These are phyloP conservation scores for Tolypocladium pustulatum DNA, from an alignment of 2,329 filamentous ascomycete genomes.

Conservation along the genomic window DNA sequence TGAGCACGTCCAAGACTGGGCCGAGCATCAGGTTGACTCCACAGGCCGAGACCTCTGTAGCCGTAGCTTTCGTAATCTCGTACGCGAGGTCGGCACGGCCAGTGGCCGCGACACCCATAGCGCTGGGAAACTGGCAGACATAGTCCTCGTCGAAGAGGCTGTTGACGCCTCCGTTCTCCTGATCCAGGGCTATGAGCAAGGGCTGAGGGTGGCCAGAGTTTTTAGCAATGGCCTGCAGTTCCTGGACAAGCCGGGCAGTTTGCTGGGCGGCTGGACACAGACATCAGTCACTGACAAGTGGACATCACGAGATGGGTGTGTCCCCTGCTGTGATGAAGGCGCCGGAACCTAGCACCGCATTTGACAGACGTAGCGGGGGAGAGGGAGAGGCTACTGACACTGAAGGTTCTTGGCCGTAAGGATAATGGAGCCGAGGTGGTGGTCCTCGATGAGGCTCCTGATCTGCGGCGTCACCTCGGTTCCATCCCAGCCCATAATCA, in stretches of 20 bases:
- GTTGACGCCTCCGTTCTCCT: constrained; percentile 97
- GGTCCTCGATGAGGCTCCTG: constrained; percentile 66
- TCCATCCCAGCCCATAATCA: constrained; percentile 81
- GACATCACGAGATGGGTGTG: not conserved
- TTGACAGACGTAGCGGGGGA: not conserved
- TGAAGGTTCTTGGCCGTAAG: constrained; percentile 78
- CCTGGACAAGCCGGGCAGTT: constrained; percentile 76
- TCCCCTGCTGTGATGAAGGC: not conserved
- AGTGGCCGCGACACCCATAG: constrained; percentile 93
- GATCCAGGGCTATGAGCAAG: constrained; percentile 81
- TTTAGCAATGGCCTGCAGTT: constrained; percentile 85
- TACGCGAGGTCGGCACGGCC: constrained; percentile 78
- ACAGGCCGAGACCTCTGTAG: constrained; percentile 82
- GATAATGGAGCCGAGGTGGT: constrained; percentile 81
- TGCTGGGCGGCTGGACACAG: constrained; percentile 68
- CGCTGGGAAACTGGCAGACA: constrained; percentile 91
- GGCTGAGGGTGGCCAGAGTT: constrained; percentile 84
- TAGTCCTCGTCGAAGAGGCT: constrained; percentile 93
- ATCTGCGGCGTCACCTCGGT: constrained; percentile 77
- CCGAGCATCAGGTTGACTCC: constrained; percentile 95
- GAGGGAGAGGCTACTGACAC: constrained; percentile 40
- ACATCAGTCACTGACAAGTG: constrained; percentile 8
- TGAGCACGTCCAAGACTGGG: constrained; percentile 86
- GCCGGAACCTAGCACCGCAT: not conserved
- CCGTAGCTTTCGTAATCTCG: constrained; percentile 84